Evolutionary conservation across 805 yeast species (phyloP), one percentile per base, ranked within the genome.

Genomic region (Nakazawaea sp.): DNA sequence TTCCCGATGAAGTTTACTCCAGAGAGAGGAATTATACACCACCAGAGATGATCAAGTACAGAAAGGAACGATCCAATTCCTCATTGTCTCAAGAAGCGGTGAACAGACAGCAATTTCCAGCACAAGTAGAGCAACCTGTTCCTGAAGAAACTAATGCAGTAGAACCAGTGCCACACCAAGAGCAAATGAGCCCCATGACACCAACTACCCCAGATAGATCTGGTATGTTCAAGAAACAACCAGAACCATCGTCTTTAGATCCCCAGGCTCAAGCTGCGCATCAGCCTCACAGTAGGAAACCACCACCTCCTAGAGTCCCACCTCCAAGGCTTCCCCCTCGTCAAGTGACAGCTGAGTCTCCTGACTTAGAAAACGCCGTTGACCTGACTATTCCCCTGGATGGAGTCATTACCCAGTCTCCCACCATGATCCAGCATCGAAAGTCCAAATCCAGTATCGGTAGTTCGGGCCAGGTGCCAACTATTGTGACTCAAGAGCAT

Each of bases 31-130:
- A 12, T 32, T 56, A 56, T 37, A 43, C 42, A 2, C 72, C 79
- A 0, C 85, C 85, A 0, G 84, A 78, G 49, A 79, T 79, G 86
- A 79, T 79, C n/a, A 63, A 72, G 30, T 74, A 64, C 19, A 60
- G 84, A 50, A 62, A 82, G 30, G 41, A 20, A 32, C 21, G 26
- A 24, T 18, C 5, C 24, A 30, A n/a, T 26, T 33, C 33, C 27
- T 29, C 12, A n/a, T n/a, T n/a, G n/a, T n/a, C n/a, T n/a, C n/a
- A n/a, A n/a, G n/a, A n/a, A 23, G 32, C 27, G 26, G 20, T 24
- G 33, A 35, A 24, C 38, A n/a, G n/a, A n/a, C n/a, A n/a, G n/a
- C n/a, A n/a, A n/a, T n/a, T n/a, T n/a, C n/a, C n/a, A n/a, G n/a
- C n/a, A n/a, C n/a, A n/a, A n/a, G n/a, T n/a, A n/a, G n/a, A n/a